Percentiles rank a stretch among this genome's conserved stretches.
Conservation (phyloP, 2,329 filamentous ascomycete genomes). For the Conoideocrella luteorostrata region DNA sequence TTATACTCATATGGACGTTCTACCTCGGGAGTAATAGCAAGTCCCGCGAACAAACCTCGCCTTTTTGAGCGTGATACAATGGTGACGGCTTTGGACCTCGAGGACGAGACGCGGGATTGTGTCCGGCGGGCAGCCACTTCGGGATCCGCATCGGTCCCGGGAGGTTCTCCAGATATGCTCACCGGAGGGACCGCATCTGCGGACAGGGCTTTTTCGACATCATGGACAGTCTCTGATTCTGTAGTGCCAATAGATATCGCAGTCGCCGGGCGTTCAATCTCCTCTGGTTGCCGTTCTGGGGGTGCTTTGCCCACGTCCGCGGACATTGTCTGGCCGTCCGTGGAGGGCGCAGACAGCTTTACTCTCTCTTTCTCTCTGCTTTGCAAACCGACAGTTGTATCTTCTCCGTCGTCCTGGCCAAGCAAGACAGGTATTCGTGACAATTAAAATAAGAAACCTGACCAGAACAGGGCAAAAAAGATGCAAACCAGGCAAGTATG, state of each 20-base stretch:
- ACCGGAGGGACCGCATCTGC: background rate
- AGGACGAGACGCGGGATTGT: conserved; percentile 31
- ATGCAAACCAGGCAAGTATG: no score
- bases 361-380: no score
- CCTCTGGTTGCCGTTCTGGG: background rate
- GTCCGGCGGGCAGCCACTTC: conserved; percentile 9
- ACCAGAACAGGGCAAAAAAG: no score
- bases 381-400: no score
- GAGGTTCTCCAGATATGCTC: background rate
- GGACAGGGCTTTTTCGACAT: background rate
- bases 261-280: conserved; percentile 1
- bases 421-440: no score
- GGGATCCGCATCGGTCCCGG: background rate
- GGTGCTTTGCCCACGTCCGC: conserved; percentile 2
- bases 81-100: conserved; percentile 27
- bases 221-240: background rate
- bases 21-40: conserved; percentile 73
- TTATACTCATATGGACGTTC: conserved; percentile 68
- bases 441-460: no score
- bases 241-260: background rate
- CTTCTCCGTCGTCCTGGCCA: no score
- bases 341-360: no score
- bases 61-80: conserved; percentile 44
- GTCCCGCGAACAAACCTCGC: conserved; percentile 64
- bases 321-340: no score